These are phyloP conservation scores for Aspergillus hancockii DNA, from an alignment of 495 filamentous ascomycete species.

Conservation along the genomic window DNA sequence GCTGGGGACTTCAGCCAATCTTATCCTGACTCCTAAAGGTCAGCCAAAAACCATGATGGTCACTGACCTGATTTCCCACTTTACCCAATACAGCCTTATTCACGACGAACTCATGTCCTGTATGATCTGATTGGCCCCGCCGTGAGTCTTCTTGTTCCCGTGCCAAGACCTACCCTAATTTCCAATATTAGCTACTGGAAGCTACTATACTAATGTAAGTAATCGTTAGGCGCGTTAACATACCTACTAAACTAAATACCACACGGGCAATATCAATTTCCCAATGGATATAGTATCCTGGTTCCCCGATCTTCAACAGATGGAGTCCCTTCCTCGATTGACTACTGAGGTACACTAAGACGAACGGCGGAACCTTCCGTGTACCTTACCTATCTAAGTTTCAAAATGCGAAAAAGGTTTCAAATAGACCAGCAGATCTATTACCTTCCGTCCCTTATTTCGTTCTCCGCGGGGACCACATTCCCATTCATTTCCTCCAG, in stretches of 20 bases:
- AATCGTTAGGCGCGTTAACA: neutral
- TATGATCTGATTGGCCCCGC: constrained; percentile 1
- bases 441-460: neutral
- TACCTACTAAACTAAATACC: neutral
- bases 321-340: neutral
- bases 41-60: neutral
- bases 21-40: neutral
- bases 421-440: neutral
- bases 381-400: neutral
- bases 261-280: neutral
- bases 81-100: neutral
- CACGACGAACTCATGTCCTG: neutral
- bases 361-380: neutral
- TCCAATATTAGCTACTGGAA: neutral
- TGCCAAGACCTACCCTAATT: neutral
- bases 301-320: neutral
- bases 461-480: neutral
- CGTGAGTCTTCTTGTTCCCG: neutral
- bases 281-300: neutral
- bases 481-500: too few relatives aligned
- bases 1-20: neutral
- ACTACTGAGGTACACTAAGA: neutral
- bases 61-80: neutral
- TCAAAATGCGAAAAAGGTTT: neutral
- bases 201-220: neutral